phyloP scores from a whole-genome alignment of 2,329 filamentous ascomycete species.

The Amesomyces nigricolor region DNA sequence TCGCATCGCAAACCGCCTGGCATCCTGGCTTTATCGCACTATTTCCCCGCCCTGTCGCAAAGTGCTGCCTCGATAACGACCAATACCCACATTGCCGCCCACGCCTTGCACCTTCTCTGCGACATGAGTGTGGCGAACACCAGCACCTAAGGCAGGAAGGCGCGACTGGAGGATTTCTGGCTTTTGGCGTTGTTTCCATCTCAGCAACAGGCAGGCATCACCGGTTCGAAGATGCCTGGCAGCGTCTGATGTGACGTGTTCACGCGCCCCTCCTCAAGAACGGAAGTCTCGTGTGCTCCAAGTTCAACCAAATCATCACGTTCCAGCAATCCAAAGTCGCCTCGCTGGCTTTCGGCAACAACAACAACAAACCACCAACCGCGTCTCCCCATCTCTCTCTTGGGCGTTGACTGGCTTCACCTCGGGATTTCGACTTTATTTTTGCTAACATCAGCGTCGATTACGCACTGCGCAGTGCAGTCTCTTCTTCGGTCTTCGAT shows the following conservation, averaged over 20 bases:
- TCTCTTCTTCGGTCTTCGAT: not conserved
- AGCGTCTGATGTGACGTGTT: conserved; percentile 22
- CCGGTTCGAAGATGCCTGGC: conserved; percentile 13
- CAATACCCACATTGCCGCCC: not conserved
- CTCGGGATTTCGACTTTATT: conserved; percentile 5
- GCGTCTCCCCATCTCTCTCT: not conserved
- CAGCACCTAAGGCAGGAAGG: conserved; percentile 16
- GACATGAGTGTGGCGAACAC: conserved; percentile 15
- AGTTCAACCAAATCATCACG: not conserved
- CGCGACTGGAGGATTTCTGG: not conserved
- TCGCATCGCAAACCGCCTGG: conserved; percentile 18
- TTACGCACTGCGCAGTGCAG: not conserved
- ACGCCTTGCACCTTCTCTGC: conserved; percentile 8
- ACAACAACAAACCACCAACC: conserved; percentile 1
- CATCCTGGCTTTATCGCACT: conserved; percentile 14
- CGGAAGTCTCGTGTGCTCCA: not conserved
- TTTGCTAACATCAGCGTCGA: not conserved
- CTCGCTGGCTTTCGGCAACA: not conserved
- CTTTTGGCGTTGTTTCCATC: not conserved
- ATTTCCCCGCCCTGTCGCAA: conserved; percentile 11
- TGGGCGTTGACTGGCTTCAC: conserved; percentile 18
- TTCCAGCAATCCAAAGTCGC: not conserved
- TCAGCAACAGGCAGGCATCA: conserved; percentile 16
- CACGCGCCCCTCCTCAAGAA: conserved; percentile 1
- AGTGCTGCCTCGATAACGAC: not conserved